These are phyloP conservation scores for Xylaria sp. DNA, from an alignment of 495 filamentous ascomycete genomes.

Conservation along the genomic window DNA sequence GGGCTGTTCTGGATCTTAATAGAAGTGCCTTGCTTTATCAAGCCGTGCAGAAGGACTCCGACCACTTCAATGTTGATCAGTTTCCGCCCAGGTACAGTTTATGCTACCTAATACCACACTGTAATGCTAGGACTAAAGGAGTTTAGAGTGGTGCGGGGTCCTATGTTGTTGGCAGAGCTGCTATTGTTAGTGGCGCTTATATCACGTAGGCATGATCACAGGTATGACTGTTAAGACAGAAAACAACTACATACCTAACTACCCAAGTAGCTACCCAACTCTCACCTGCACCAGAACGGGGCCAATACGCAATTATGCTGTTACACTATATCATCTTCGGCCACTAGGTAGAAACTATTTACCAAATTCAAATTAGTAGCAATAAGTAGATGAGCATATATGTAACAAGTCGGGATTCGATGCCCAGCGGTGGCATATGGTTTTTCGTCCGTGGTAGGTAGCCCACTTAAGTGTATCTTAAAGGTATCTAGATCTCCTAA, in stretches of 20 bases:
- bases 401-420: background rate
- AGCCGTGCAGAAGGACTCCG: constrained; percentile 1
- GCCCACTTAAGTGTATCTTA: background rate
- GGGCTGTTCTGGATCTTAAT: constrained; percentile 9
- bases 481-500: background rate
- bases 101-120: background rate
- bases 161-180: background rate
- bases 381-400: background rate
- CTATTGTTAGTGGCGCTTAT: background rate
- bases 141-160: background rate
- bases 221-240: background rate
- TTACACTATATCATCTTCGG: background rate
- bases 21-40: constrained; percentile 2
- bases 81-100: background rate
- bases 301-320: background rate
- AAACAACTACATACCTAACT: no score
- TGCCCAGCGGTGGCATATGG: background rate
- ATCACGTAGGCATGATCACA: background rate
- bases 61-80: background rate
- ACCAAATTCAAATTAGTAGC: background rate
- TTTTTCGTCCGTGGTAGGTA: background rate
- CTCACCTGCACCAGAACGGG: background rate
- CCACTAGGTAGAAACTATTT: no score
- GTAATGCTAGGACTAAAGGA: background rate
- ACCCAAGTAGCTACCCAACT: background rate